Base-by-base conservation (phyloP, 2,329 filamentous ascomycete genomes). In the Hypoxylon sp. region DNA sequence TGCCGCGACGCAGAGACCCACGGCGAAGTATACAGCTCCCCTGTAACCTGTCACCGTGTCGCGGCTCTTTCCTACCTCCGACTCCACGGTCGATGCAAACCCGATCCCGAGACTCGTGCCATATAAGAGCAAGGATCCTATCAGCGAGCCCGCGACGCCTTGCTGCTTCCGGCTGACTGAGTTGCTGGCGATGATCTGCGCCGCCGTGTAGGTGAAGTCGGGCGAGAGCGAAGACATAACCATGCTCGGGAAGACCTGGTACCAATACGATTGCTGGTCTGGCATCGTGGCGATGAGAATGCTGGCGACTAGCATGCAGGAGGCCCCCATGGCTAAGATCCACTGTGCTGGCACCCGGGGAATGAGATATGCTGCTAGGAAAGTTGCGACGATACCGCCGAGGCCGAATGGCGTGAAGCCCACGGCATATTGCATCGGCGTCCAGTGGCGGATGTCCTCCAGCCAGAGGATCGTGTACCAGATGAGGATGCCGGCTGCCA, bases 101-200 rank as follows among this genome's bases (percentile, higher is more conserved):
- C 80, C 80, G 3, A 83, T 52, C 0, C 80, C 80, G 3, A 79
- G 70, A 59, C 77, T 79, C 30, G 77, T 77, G 0, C 78, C 79
- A 59, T 82, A 83, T 13, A 79, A 71, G 51, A 79, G 74, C 11
- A 83, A 62, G 0, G 78, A 80, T 0, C 83, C 82, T 6, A 86
- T 78, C 2, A 87, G 71, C 13, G 78, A 81, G 0, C 79, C 81
- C 0, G 83, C 84, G 2, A 85, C 76, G 0, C 84, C 84, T 52
- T 86, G 83, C 20, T 86, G 77, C 4, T 78, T 76, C 2, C 77
- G 75, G 2, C 70, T 75, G 28, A 86, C 83, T 0, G 78, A 79
- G 58, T 85, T 84, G 56, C 83, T 85, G 0, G 83, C 81, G 56
- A 86, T 84, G 4, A 86, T 82, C 61, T 85, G 82, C 0, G 82